phyloP scores from a whole-genome alignment of 2,329 filamentous ascomycete genomes.

The Cordyceps militaris region DNA sequence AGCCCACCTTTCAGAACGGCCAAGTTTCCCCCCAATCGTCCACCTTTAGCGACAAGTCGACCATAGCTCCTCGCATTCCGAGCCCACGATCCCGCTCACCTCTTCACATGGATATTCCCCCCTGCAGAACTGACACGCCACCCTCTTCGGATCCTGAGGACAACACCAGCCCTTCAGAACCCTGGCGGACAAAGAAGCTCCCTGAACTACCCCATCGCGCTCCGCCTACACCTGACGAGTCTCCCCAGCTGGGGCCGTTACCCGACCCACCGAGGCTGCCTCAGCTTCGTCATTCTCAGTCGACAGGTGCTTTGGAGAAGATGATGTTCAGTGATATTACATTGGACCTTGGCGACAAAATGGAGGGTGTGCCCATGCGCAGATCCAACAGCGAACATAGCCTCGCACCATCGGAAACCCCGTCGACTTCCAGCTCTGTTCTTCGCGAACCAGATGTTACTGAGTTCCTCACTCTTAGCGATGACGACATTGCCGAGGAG shows the following conservation, averaged over 20 bases:
- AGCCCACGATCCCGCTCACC: conserved; percentile 22
- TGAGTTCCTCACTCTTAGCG: conserved; percentile 47
- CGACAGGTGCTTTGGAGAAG: conserved; percentile 24
- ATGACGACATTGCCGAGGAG: conserved; percentile 51
- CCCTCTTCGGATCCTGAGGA: conserved; percentile 29
- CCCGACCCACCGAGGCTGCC: conserved; percentile 16
- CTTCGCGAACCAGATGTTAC: conserved; percentile 45
- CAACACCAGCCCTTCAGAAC: conserved; percentile 16
- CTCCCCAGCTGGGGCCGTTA: conserved; percentile 27
- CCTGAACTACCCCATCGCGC: conserved; percentile 20
- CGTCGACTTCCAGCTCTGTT: conserved; percentile 27
- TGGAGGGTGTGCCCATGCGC: conserved; percentile 21
- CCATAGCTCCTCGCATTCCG: conserved; percentile 20
- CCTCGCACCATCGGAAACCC: conserved; percentile 22
- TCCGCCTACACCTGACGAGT: conserved; percentile 28
- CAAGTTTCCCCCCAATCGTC: conserved; percentile 21
- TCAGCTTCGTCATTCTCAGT: conserved; percentile 21
- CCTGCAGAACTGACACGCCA: conserved; percentile 25
- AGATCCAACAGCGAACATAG: conserved; percentile 26
- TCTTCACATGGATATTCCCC: conserved; percentile 16
- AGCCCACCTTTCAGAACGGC: conserved; percentile 24
- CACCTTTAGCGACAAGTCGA: conserved; percentile 17
- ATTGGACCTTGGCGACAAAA: conserved; percentile 21
- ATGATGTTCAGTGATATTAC: conserved; percentile 22
- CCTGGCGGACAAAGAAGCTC: conserved; percentile 21